Evolutionary conservation across 345 rosid genomes (phyloP).

Genomic region (Brassica nigra): DNA sequence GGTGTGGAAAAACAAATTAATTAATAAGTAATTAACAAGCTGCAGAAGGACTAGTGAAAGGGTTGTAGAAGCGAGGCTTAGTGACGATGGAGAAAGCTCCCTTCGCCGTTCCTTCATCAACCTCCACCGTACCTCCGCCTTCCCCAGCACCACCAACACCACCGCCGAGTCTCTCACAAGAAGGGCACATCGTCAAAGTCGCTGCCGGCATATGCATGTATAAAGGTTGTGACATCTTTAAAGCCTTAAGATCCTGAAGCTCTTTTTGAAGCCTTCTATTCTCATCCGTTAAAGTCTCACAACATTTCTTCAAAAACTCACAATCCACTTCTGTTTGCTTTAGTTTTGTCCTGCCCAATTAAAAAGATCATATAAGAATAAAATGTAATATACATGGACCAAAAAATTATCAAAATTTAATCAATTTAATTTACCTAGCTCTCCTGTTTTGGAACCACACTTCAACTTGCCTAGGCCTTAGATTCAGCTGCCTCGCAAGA

Average conservation of each 20-base stretch:
- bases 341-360: slow-evolving; percentile 80
- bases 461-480: slow-evolving; percentile 94
- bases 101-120: slow-evolving; percentile 31
- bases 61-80: slow-evolving; percentile 67
- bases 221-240: slow-evolving; percentile 58
- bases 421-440: slow-evolving; percentile 64
- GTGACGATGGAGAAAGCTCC: slow-evolving; percentile 38
- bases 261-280: slow-evolving; percentile 95
- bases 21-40: slow-evolving; percentile 58
- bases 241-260: slow-evolving; percentile 72
- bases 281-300: slow-evolving; percentile 88
- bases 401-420: not conserved
- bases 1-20: not conserved
- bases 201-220: slow-evolving; percentile 86
- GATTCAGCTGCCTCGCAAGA: slow-evolving; percentile 83
- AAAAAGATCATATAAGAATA: not conserved
- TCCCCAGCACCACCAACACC: slow-evolving; percentile 27
- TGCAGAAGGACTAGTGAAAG: slow-evolving; percentile 77
- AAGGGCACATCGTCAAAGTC: slow-evolving; percentile 74
- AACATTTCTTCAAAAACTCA: slow-evolving; percentile 85
- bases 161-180: slow-evolving; percentile 70
- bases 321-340: slow-evolving; percentile 99
- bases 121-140: slow-evolving; percentile 26
- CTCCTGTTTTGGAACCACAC: slow-evolving; percentile 99
- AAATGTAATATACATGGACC: not conserved